Base-by-base conservation (phyloP, 495 filamentous ascomycete genomes). In the Penicillium samsonianum region DNA sequence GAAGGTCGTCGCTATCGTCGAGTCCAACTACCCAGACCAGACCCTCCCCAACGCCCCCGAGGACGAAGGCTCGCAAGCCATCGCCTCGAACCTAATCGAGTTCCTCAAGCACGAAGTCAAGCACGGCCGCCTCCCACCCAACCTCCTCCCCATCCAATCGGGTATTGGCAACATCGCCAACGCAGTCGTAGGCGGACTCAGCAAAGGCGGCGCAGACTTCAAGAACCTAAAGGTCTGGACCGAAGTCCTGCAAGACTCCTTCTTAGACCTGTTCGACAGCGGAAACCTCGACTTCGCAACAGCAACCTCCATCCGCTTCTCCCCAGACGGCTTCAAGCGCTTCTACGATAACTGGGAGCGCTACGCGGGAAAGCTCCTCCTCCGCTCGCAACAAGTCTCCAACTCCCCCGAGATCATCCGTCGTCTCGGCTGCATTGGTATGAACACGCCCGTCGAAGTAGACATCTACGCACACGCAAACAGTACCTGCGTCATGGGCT, bases 121-220 rank as follows among this genome's bases (percentile, higher is more conserved):
- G 7, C 84, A 86, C 58, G 91, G 88, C 47, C 85, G 91, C 40
- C 80, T 96, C 42, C 91, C 91, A 1, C 67, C 81, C 60, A 91
- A 84, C 69, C 83, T 96, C 7, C 81, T 95, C 10, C 91, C 91
- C 5, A 81, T 96, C 55, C 91, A 96, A 65, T 91, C 87, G 19
- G 91, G 91, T 33, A 96, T 96, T 57, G 91, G 91, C 50, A 96
- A 96, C 78, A 96, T 96, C 65, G 91, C 91, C 74, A 96, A 96
- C 67, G 91, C 91, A 25, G 91, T 96, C 53, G 83, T 96, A 59
- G 90, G 91, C 50, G 91, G 91, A 5, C 84, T 96, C 37, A 82
- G 86, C 64, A 84, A 89, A 64, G 82, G 80, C 46, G 79, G 78
- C 30, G 90, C 89, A 51, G 88, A 92, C 68, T 96, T 96, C 82